Conservation (phyloP, 1,139 yeast genomes). For the Candida anutae region DNA sequence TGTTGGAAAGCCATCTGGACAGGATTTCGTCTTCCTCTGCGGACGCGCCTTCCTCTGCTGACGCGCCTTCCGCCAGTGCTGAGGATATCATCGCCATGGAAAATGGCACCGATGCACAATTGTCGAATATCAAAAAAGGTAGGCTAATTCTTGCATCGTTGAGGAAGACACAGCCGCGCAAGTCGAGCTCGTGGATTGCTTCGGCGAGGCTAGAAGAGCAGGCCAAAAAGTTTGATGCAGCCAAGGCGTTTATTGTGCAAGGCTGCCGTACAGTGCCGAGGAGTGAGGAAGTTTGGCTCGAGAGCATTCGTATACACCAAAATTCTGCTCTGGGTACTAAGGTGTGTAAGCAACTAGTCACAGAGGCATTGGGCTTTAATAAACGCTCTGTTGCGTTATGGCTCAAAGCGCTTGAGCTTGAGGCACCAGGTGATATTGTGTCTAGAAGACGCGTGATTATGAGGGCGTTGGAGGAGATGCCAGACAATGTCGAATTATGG, state of each 20-base stretch:
- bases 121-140: slow-evolving; percentile 52
- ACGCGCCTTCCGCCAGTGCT: neutral
- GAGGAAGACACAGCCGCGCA: slow-evolving; percentile 64
- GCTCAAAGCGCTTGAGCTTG: slow-evolving; percentile 63
- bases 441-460: slow-evolving; percentile 52
- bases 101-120: slow-evolving; percentile 4
- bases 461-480: slow-evolving; percentile 50
- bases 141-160: slow-evolving; percentile 59
- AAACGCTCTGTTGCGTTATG: slow-evolving; percentile 58
- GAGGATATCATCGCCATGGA: slow-evolving; percentile 2
- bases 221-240: slow-evolving; percentile 47
- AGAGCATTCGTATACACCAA: slow-evolving; percentile 59
- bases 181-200: slow-evolving; percentile 82
- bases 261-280: slow-evolving; percentile 68
- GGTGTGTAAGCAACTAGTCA: slow-evolving; percentile 47
- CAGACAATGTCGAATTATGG: slow-evolving; percentile 47
- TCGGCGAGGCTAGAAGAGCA: slow-evolving; percentile 74
- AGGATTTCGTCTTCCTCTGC: too few species aligned
- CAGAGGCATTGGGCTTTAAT: slow-evolving; percentile 56
- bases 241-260: slow-evolving; percentile 54
- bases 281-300: slow-evolving; percentile 77
- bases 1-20: slow-evolving; percentile 4
- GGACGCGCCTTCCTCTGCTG: slow-evolving; percentile 3
- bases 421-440: slow-evolving; percentile 35
- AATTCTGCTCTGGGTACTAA: slow-evolving; percentile 32